Evolutionary conservation across 495 filamentous ascomycete genomes (phyloP).

Genomic region (Penicillium waksmanii): DNA sequence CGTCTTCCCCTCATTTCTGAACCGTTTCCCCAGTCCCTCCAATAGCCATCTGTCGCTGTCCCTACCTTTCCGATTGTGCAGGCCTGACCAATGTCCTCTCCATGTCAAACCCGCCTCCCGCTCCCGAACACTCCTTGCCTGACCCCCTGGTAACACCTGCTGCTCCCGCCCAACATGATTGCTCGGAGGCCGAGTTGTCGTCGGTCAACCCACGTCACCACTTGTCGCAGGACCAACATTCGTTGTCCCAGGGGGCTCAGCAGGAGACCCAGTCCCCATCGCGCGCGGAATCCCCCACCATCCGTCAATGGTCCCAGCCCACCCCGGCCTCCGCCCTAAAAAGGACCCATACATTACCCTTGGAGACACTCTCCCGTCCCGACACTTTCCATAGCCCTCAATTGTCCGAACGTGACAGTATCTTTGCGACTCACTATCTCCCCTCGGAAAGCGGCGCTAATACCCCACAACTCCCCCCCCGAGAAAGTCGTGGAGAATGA

Average conservation of each 20-base stretch:
- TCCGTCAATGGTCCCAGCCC: conserved; percentile 42
- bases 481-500: conserved; percentile 38
- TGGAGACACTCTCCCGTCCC: conserved; percentile 33
- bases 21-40: conserved; percentile 9
- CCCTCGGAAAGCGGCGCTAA: conserved; percentile 50
- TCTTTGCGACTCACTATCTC: conserved; percentile 65
- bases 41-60: conserved; percentile 22
- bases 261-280: conserved; percentile 39
- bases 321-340: conserved; percentile 40
- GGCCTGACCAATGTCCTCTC: conserved; percentile 56
- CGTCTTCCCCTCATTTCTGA: conserved; percentile 10
- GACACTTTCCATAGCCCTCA: conserved; percentile 47
- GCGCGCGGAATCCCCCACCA: conserved; percentile 46
- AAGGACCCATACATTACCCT: conserved; percentile 37
- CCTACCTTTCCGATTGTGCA: conserved; percentile 37
- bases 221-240: conserved; percentile 38
- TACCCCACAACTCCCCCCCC: conserved; percentile 55
- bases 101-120: conserved; percentile 59
- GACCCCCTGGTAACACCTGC: conserved; percentile 55
- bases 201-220: conserved; percentile 49
- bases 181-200: conserved; percentile 38
- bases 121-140: conserved; percentile 51
- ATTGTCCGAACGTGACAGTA: conserved; percentile 65
- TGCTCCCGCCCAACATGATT: conserved; percentile 52
- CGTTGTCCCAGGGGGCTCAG: conserved; percentile 36